Conservation (phyloP, 139 green algal genomes). For the Picochlorum sp. region DNA sequence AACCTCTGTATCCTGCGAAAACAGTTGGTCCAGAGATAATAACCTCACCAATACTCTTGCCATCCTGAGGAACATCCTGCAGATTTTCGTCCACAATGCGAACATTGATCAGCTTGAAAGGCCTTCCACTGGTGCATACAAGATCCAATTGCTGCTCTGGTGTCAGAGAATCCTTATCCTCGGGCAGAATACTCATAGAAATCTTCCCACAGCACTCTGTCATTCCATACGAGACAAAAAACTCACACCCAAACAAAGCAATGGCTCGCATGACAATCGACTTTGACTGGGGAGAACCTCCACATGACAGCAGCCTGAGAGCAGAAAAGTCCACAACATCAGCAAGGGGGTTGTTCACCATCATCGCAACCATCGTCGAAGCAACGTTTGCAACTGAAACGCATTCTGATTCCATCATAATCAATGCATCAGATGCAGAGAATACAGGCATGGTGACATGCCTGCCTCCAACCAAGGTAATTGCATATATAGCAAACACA, state of each 20-base stretch:
- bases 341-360: conserved; percentile 64
- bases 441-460: conserved; percentile 71
- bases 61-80: conserved; percentile 37
- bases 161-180: conserved; percentile 5
- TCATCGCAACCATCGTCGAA: conserved; percentile 79
- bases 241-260: conserved; percentile 64
- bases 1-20: conserved; percentile 56
- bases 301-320: conserved; percentile 74
- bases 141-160: conserved; percentile 38
- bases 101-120: conserved; percentile 67
- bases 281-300: conserved; percentile 64
- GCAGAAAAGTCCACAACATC: conserved; percentile 51
- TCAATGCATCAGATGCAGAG: conserved; percentile 40
- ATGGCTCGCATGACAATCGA: conserved; percentile 44
- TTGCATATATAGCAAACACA: conserved; percentile 80
- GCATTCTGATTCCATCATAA: conserved; percentile 77
- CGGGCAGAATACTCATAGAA: conserved; percentile 73
- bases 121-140: conserved; percentile 59
- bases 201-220: conserved; percentile 96
- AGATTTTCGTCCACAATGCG: conserved; percentile 41
- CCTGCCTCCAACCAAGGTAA: conserved; percentile 70
- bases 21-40: conserved; percentile 59
- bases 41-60: conserved; percentile 55
- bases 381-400: conserved; percentile 72
- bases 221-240: conserved; percentile 89